These are phyloP conservation scores for Durusdinium trenchii DNA, from an alignment of 73 alveolate genomes.

Conservation along the genomic window DNA sequence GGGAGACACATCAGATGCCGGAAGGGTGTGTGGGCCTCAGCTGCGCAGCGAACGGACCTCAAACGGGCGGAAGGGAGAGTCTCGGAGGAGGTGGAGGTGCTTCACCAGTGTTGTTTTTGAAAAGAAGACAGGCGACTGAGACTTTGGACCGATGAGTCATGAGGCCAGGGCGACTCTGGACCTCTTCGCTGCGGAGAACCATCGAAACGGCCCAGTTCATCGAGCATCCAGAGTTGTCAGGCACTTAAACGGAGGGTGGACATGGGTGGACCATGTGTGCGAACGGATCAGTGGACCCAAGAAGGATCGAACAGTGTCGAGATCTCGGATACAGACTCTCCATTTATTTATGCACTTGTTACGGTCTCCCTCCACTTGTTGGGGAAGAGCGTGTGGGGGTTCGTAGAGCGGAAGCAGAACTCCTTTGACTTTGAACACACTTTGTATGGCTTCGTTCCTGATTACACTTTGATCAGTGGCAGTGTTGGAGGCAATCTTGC, in stretches of 20 bases:
- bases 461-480: no score
- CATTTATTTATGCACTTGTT: no score
- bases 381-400: no score
- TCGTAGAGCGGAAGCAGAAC: no score
- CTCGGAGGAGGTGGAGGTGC: background rate
- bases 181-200: conserved; percentile 65
- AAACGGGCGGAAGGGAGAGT: background rate
- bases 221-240: conserved; percentile 67
- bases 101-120: no score
- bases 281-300: background rate
- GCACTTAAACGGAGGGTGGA: background rate
- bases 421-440: no score
- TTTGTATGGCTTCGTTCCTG: no score
- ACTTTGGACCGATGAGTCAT: background rate
- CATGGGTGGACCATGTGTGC: background rate
- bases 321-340: no score
- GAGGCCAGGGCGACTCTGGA: conserved; percentile 90
- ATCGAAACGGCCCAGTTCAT: conserved; percentile 74
- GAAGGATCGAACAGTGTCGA: background rate
- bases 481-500: no score
- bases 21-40: conserved; percentile 29
- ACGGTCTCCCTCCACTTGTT: no score
- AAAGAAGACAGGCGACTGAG: background rate
- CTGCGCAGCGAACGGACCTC: background rate
- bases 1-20: conserved; percentile 62